Base-by-base conservation (phyloP, 257 asterid species). In the Coffea eugenioides region DNA sequence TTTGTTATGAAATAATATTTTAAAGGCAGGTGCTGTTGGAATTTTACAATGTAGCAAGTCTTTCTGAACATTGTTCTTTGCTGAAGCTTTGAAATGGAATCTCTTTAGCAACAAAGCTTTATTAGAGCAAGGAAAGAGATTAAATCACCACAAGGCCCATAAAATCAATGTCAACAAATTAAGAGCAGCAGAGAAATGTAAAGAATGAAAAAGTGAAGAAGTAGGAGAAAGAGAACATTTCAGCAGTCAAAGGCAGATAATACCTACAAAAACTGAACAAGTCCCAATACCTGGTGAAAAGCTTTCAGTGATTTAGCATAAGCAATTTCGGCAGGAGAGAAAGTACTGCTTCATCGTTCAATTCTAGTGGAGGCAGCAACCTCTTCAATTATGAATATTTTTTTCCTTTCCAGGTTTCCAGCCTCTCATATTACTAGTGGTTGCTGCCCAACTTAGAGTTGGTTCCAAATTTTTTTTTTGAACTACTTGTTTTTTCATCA, bases 401-500 rank as follows among this genome's bases (percentile, higher is more conserved):
- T 72, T 65, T 54, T 65, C 64, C 45, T 67, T 62, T 46, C 75
- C 48, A 34, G 75, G n/a, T 66, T 73, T 31, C 51, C 51, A 46
- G 39, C 66, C 75, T 82, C 46, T 66, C 80, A 25, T 62, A 79
- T 12, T 70, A 62, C 62, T 64, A 54, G 69, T 48, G 41, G 78
- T 74, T 67, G 49, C 71, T 46, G 67, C 48, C 76, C 62, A 61
- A 80, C 54, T 74, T 66, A 65, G 36, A 67, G 81, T 67, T 72
- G 75, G 71, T 80, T 64, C 65, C 72, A 72, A 64, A 69, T 65
- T 36, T 57, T 75, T 76, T 72, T 41, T n/a, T 77, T 41, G 8
- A 77, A 77, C 62, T 31, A 54, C 78, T 75, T 77, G 75, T n/a
- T 61, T 68, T 77, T 57, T 62, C 69, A 62, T 45, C 69, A 69